Conservation (phyloP, 2,329 filamentous ascomycete species). For the Waltergamsia citrina region DNA sequence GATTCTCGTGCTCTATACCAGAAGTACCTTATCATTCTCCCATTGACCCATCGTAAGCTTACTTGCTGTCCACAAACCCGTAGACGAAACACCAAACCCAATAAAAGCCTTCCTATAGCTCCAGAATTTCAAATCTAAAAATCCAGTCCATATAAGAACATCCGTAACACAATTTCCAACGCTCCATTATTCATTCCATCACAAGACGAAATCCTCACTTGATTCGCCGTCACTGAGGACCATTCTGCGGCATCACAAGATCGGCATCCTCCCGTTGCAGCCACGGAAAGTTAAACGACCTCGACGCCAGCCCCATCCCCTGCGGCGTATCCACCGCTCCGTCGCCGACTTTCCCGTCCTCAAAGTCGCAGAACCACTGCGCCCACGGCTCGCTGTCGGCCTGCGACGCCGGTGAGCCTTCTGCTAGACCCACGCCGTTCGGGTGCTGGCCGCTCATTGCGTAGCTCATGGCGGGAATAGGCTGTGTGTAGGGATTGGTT, state of each 20-base stretch:
- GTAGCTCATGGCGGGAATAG: not conserved
- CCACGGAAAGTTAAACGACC: conserved; percentile 4
- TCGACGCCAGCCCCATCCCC: not conserved
- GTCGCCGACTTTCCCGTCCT: not conserved
- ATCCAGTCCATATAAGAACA: too few relatives aligned
- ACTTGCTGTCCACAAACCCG: too few relatives aligned
- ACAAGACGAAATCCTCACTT: too few relatives aligned
- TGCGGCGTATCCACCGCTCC: not conserved
- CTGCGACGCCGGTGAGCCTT: not conserved
- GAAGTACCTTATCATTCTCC: too few relatives aligned
- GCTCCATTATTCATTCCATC: too few relatives aligned
- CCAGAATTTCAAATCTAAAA: too few relatives aligned
- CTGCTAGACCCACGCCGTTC: not conserved
- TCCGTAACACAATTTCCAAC: too few relatives aligned
- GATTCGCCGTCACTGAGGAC: not conserved
- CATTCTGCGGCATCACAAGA: not conserved
- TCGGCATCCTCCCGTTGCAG: conserved; percentile 4
- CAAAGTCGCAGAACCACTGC: conserved; percentile 1
- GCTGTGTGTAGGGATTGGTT: not conserved
- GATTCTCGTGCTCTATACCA: too few relatives aligned
- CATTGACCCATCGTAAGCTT: too few relatives aligned
- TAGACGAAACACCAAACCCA: too few relatives aligned
- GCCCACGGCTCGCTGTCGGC: not conserved
- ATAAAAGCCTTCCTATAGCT: too few relatives aligned
- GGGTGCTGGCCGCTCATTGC: too few relatives aligned